Conservation (phyloP, 345 rosid genomes). For the Pseudoturritis turrita region DNA sequence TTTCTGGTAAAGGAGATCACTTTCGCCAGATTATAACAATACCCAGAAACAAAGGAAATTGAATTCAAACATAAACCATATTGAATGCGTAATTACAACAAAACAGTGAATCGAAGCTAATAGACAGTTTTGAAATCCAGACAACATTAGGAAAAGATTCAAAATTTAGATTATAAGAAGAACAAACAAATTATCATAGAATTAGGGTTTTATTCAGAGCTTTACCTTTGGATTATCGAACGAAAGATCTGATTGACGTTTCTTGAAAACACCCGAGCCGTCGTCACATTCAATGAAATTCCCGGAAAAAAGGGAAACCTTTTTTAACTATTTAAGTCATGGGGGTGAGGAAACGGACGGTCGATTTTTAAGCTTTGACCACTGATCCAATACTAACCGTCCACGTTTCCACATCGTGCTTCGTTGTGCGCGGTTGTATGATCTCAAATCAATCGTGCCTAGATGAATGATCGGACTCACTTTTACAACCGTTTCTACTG, state of each 20-base stretch:
- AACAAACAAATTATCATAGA: background rate
- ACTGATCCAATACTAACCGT: background rate
- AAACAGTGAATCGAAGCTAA: background rate
- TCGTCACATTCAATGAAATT: background rate
- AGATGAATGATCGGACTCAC: conserved; percentile 3
- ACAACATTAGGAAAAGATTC: background rate
- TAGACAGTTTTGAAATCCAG: background rate
- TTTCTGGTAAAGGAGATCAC: background rate
- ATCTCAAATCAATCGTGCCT: conserved; percentile 25
- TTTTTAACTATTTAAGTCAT: background rate
- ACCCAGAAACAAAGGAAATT: background rate
- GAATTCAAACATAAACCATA: background rate
- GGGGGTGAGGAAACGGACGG: conserved; percentile 9
- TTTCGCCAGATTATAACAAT: background rate
- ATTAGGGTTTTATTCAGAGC: background rate
- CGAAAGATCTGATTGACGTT: conserved; percentile 9
- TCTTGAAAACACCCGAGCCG: background rate
- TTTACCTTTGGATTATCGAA: conserved; percentile 19
- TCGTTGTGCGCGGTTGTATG: conserved; percentile 13
- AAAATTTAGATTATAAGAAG: background rate
- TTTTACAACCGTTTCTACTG: background rate
- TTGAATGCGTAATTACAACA: background rate
- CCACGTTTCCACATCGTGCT: conserved; percentile 32
- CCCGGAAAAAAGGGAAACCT: background rate
- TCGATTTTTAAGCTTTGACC: background rate